These are phyloP conservation scores for Apiotrichum gracile DNA, from an alignment of 1,284 basidiomycete species.

Conservation along the genomic window DNA sequence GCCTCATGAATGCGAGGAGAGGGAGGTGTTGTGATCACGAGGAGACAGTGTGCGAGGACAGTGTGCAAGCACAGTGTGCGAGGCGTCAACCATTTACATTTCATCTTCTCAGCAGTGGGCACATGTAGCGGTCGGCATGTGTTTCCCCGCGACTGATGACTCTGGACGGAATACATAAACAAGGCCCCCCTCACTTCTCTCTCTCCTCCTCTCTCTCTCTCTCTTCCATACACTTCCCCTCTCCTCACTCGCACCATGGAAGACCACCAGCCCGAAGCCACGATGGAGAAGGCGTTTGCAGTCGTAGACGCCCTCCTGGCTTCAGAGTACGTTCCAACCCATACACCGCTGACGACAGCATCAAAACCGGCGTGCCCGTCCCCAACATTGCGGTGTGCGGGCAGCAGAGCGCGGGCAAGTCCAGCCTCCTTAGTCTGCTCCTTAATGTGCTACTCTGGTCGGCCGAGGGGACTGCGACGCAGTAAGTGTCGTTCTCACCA, in stretches of 20 bases:
- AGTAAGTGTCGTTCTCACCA: conserved; percentile 18
- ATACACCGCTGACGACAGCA: not conserved
- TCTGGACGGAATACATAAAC: too few relatives aligned
- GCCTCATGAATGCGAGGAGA: too few relatives aligned
- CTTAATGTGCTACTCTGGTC: conserved; percentile 16
- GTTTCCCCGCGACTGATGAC: too few relatives aligned
- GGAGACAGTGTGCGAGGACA: too few relatives aligned
- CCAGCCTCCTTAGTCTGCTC: conserved; percentile 19
- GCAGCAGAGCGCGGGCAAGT: conserved; percentile 27
- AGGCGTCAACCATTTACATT: too few relatives aligned
- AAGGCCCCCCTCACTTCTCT: too few relatives aligned
- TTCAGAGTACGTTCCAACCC: not conserved
- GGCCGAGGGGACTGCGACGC: conserved; percentile 14
- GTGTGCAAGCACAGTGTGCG: too few relatives aligned
- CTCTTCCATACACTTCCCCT: not conserved
- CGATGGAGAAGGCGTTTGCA: not conserved
- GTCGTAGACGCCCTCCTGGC: not conserved
- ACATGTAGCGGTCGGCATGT: too few relatives aligned
- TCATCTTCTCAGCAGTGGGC: too few relatives aligned
- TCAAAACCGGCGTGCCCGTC: not conserved
- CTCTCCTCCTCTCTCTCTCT: too few relatives aligned
- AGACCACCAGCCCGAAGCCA: not conserved
- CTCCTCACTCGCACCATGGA: not conserved
- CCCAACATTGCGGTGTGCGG: conserved; percentile 21
- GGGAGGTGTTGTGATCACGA: too few relatives aligned